Percentiles rank a stretch among this genome's conserved stretches.
Conservation (phyloP, 1,284 basidiomycete species). For the Ganoderma lucidum region DNA sequence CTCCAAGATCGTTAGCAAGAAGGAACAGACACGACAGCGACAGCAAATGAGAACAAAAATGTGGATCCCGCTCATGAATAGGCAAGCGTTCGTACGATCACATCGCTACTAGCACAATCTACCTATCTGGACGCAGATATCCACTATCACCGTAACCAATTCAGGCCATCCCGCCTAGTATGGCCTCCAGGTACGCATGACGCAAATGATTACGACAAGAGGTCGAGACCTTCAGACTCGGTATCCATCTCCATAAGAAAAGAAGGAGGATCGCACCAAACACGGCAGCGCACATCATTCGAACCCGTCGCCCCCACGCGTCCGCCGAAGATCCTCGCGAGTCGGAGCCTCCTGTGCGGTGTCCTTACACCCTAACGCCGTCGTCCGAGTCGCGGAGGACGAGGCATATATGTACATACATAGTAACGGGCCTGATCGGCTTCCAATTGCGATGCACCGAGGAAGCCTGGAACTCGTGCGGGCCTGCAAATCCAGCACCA, state of each 20-base stretch:
- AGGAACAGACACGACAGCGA: neutral
- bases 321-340: constrained; percentile 17
- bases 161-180: constrained; percentile 2
- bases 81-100: neutral
- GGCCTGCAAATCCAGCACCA: neutral
- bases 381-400: neutral
- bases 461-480: constrained; percentile 1
- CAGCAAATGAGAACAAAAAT: neutral
- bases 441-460: neutral
- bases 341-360: neutral
- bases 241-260: constrained; percentile 3
- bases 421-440: constrained; percentile 5
- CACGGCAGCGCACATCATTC: constrained; percentile 19
- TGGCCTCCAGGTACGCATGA: constrained; percentile 22
- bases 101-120: no score
- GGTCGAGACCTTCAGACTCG: constrained; percentile 17
- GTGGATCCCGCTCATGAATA: neutral
- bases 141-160: neutral
- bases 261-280: constrained; percentile 13
- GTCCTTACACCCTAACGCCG: constrained; percentile 12
- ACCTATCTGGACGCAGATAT: neutral
- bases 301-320: constrained; percentile 4
- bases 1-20: neutral
- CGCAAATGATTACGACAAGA: constrained; percentile 14
- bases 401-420: neutral